These are phyloP conservation scores for Macadamia integrifolia DNA, from an alignment of 164 flowering plant genomes.

Conservation along the genomic window DNA sequence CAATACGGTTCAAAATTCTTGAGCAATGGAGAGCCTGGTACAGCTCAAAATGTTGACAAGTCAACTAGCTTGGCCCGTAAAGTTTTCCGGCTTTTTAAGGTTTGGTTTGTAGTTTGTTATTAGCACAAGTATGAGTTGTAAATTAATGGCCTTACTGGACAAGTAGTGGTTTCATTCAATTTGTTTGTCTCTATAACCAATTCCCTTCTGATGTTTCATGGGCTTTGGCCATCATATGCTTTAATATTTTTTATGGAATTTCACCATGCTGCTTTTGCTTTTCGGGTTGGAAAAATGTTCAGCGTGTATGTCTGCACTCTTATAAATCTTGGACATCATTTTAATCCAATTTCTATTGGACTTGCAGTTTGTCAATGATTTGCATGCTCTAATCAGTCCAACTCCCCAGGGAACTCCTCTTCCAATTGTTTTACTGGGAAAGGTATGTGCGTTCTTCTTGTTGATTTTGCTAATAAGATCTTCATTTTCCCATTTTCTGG, in stretches of 20 bases:
- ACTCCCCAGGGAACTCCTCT: slow-evolving; percentile 86
- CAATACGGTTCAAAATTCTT: slow-evolving; percentile 96
- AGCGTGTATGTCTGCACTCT: neutral
- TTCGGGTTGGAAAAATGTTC: neutral
- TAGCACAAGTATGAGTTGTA: neutral
- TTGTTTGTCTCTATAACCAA: neutral
- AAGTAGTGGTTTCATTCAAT: neutral
- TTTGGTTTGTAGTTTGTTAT: slow-evolving; percentile 12
- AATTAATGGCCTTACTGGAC: neutral
- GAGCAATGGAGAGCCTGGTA: slow-evolving; percentile 92
- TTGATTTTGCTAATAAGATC: slow-evolving; percentile 1
- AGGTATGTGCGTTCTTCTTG: slow-evolving; percentile 38
- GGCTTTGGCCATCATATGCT: neutral
- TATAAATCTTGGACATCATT: neutral
- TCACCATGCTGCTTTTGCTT: neutral
- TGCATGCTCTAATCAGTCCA: slow-evolving; percentile 92
- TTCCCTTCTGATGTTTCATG: neutral
- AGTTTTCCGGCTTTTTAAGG: slow-evolving; percentile 99
- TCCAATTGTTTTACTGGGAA: slow-evolving; percentile 82
- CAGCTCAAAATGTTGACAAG: slow-evolving; percentile 31
- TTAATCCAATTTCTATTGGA: slow-evolving; percentile 2
- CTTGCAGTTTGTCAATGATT: slow-evolving; percentile 93
- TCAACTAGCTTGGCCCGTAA: slow-evolving; percentile 32
- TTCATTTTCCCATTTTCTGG: neutral
- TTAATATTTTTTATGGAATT: neutral